Conservation (phyloP, 768 basidiomycete species). For the Lactarius quietus region DNA sequence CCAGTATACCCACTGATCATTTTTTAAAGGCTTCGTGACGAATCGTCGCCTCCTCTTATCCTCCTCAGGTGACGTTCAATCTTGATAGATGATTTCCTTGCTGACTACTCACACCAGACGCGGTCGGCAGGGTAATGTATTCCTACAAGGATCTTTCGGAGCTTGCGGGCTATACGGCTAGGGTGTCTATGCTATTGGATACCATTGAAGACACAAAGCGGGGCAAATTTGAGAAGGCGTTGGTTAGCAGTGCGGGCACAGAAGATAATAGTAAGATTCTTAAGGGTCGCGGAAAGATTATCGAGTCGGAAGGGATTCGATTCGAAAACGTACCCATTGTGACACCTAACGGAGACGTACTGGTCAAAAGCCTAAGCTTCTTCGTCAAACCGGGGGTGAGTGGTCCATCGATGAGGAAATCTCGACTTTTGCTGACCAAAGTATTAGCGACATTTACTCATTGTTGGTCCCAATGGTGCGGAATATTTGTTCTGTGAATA, state of each 20-base stretch:
- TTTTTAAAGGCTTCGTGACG: constrained; percentile 81
- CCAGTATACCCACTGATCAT: not conserved
- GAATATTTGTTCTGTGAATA: constrained; percentile 13
- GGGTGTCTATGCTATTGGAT: constrained; percentile 84
- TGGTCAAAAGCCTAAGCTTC: constrained; percentile 83
- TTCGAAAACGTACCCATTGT: constrained; percentile 95
- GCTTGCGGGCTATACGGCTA: constrained; percentile 91
- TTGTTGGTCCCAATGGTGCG: constrained; percentile 90
- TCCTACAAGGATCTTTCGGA: constrained; percentile 97
- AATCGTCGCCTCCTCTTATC: constrained; percentile 86
- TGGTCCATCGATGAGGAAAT: constrained; percentile 4
- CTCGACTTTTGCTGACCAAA: not conserved
- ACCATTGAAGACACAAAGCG: constrained; percentile 84
- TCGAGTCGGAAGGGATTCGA: constrained; percentile 84
- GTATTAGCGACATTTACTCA: constrained; percentile 78
- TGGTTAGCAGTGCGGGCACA: constrained; percentile 68
- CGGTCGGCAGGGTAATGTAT: constrained; percentile 94
- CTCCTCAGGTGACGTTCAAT: constrained; percentile 56
- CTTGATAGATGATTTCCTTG: not conserved
- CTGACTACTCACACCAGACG: constrained; percentile 51
- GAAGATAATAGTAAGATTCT: constrained; percentile 77
- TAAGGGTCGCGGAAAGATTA: constrained; percentile 69
- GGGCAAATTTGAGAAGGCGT: constrained; percentile 85
- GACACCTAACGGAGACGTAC: constrained; percentile 92
- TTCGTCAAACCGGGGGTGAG: constrained; percentile 81